Evolutionary conservation across 2,329 filamentous ascomycete species (phyloP).

Genomic region (Ceratocystis colombiana): DNA sequence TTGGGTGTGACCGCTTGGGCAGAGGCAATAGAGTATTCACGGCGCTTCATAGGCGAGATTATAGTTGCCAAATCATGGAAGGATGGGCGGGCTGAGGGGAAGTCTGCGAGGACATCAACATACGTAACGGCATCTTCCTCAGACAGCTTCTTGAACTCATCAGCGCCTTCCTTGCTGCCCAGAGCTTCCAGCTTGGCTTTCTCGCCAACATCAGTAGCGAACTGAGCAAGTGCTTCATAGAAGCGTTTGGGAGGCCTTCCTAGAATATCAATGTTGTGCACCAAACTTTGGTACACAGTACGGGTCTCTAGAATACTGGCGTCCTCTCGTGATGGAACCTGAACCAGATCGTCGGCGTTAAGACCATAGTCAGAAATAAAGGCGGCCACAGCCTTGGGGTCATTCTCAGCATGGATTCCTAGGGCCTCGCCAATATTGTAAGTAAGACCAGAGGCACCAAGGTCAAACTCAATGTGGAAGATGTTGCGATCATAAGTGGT

Average conservation of each 20-base stretch:
- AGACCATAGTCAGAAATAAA: slow-evolving; percentile 90
- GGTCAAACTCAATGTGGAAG: slow-evolving; percentile 98
- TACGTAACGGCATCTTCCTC: slow-evolving; percentile 89
- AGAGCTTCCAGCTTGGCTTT: slow-evolving; percentile 69
- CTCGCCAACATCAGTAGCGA: slow-evolving; percentile 71
- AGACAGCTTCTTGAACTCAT: slow-evolving; percentile 82
- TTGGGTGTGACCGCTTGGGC: slow-evolving; percentile 88
- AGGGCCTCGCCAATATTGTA: slow-evolving; percentile 97
- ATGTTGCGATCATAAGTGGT: slow-evolving; percentile 90
- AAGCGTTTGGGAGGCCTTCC: slow-evolving; percentile 95
- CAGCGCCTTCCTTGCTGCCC: slow-evolving; percentile 65
- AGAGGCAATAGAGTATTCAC: slow-evolving; percentile 98
- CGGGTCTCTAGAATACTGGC: slow-evolving; percentile 65
- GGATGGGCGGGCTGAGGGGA: slow-evolving; percentile 73
- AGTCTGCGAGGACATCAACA: slow-evolving; percentile 82
- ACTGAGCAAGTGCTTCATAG: slow-evolving; percentile 85
- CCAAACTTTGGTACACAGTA: slow-evolving; percentile 81
- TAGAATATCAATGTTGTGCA: slow-evolving; percentile 93
- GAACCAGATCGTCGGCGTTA: slow-evolving; percentile 72
- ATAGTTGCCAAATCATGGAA: slow-evolving; percentile 86
- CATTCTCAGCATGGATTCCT: slow-evolving; percentile 91
- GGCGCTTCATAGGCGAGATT: slow-evolving; percentile 82
- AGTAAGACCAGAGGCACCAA: slow-evolving; percentile 79
- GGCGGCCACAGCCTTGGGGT: slow-evolving; percentile 62
- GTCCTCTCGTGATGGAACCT: slow-evolving; percentile 79